Percentiles rank a stretch among this genome's conserved stretches.
Conservation (phyloP, 805 yeast genomes). For the Middelhovenomyces tepae region DNA sequence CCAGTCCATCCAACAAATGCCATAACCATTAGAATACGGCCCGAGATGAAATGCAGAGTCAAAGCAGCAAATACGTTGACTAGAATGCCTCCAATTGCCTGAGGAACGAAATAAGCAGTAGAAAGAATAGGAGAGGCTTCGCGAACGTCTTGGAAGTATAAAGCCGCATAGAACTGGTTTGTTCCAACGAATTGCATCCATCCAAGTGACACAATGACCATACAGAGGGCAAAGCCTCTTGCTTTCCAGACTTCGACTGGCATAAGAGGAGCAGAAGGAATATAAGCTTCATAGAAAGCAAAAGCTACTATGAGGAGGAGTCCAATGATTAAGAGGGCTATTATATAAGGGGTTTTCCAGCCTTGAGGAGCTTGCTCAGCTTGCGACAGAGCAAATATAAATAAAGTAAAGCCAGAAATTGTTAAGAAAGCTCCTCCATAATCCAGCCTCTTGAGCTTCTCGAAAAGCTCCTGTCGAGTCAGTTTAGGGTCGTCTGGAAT, state of each 20-base stretch:
- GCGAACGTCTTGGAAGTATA: constrained; percentile 36
- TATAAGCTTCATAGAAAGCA: constrained; percentile 31
- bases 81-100: constrained; percentile 34
- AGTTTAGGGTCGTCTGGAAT: constrained; percentile 31
- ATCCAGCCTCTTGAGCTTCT: constrained; percentile 28
- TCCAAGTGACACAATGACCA: constrained; percentile 30
- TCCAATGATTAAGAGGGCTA: constrained; percentile 36
- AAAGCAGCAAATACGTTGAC: constrained; percentile 41
- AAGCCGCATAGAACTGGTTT: constrained; percentile 31
- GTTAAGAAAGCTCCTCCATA: constrained; percentile 38
- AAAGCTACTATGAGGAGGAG: constrained; percentile 27
- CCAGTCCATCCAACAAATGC: constrained; percentile 33
- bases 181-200: constrained; percentile 39
- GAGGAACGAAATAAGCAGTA: constrained; percentile 37
- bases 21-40: constrained; percentile 29
- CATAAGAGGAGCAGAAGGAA: constrained; percentile 38
- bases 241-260: constrained; percentile 37
- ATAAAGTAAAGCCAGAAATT: constrained; percentile 32
- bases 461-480: constrained; percentile 20
- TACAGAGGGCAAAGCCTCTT: constrained; percentile 32
- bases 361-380: constrained; percentile 33
- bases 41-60: constrained; percentile 38
- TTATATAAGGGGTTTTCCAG: constrained; percentile 41
- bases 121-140: constrained; percentile 34
- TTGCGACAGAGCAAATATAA: constrained; percentile 38